Conservation (phyloP, 306 rosid species). For the Lithocarpus polystachyus region DNA sequence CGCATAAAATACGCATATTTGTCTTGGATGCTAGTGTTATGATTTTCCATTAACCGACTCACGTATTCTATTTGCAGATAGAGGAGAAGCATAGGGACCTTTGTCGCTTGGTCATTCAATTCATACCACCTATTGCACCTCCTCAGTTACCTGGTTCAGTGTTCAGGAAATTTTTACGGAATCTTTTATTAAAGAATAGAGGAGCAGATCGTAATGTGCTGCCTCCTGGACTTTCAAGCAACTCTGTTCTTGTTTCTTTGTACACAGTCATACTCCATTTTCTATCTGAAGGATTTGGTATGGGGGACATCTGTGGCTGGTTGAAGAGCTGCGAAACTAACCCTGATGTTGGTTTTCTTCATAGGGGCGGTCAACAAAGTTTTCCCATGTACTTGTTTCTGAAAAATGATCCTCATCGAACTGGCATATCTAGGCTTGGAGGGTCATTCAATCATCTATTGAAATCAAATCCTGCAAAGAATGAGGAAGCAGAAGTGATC, state of each 20-base stretch:
- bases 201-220: constrained; percentile 79
- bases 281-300: constrained; percentile 91
- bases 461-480: constrained; percentile 54
- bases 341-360: constrained; percentile 84
- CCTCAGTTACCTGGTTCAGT: constrained; percentile 92
- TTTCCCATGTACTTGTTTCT: constrained; percentile 73
- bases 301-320: constrained; percentile 73
- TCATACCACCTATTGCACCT: constrained; percentile 78
- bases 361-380: constrained; percentile 86
- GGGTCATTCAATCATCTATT: constrained; percentile 80
- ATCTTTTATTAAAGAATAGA: constrained; percentile 76
- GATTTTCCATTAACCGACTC: constrained; percentile 5
- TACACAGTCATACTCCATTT: constrained; percentile 87
- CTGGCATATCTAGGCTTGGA: constrained; percentile 86
- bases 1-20: neutral
- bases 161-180: constrained; percentile 77
- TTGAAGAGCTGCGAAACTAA: constrained; percentile 61
- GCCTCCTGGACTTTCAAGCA: constrained; percentile 87
- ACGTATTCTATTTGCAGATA: constrained; percentile 46
- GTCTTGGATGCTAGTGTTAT: constrained; percentile 6
- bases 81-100: constrained; percentile 99
- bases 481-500: constrained; percentile 65
- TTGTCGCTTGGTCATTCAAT: constrained; percentile 86
- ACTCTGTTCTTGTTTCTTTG: constrained; percentile 82
- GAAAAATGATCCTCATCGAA: constrained; percentile 61